Evolutionary conservation across 768 basidiomycete species (phyloP).

Genomic region (Termitomyces sp.): DNA sequence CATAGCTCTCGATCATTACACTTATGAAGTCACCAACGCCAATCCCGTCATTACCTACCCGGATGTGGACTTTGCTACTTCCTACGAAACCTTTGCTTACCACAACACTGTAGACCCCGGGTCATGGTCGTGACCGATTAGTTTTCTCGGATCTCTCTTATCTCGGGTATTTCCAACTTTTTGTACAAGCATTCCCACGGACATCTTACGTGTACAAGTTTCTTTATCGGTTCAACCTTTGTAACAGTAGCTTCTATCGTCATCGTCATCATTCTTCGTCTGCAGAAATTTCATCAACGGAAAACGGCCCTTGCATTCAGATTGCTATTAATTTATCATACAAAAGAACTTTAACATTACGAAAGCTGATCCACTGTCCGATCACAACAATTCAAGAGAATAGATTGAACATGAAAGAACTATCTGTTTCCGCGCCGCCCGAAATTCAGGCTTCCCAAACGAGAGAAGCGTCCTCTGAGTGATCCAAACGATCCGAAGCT

Average conservation of each 20-base stretch:
- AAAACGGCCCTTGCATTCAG: neutral
- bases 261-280: constrained; percentile 4
- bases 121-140: constrained; percentile 8
- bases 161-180: neutral
- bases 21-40: constrained; percentile 7
- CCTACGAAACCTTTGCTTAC: constrained; percentile 11
- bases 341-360: constrained; percentile 4
- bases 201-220: constrained; percentile 10
- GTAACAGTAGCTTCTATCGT: constrained; percentile 8
- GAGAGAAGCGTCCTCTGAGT: constrained; percentile 67
- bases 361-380: neutral
- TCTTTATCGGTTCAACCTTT: constrained; percentile 3
- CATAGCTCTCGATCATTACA: constrained; percentile 11
- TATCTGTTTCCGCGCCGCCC: constrained; percentile 38
- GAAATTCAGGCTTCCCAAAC: constrained; percentile 71
- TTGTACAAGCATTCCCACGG: constrained; percentile 8
- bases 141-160: neutral
- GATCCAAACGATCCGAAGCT: constrained; percentile 54
- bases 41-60: constrained; percentile 12
- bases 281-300: constrained; percentile 1
- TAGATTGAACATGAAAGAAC: constrained; percentile 12
- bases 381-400: constrained; percentile 5
- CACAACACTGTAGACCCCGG: constrained; percentile 10
- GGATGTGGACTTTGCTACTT: constrained; percentile 11
- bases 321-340: constrained; percentile 3